Percentiles rank a stretch among this genome's conserved stretches.
Conservation (phyloP, 2,329 filamentous ascomycete species). For the Cryphonectria naterciae region DNA sequence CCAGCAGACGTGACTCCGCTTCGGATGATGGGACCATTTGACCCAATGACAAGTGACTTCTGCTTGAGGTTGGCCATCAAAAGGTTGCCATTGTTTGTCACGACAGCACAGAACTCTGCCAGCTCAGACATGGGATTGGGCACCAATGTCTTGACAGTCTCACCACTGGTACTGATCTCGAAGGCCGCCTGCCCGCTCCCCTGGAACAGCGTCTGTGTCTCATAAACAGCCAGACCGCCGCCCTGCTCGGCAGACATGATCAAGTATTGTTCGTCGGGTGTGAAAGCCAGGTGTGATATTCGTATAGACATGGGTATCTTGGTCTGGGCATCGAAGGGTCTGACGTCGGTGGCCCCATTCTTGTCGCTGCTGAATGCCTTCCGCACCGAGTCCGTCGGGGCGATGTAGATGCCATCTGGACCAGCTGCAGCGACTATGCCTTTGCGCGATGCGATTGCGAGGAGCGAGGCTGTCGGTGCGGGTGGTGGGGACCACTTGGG, state of each 20-base stretch:
- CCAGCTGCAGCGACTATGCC: slow-evolving; percentile 87
- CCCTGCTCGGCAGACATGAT: slow-evolving; percentile 81
- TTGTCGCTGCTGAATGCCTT: slow-evolving; percentile 70
- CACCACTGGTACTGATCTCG: slow-evolving; percentile 76
- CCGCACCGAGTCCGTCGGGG: slow-evolving; percentile 76
- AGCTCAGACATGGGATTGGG: slow-evolving; percentile 80
- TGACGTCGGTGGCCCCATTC: slow-evolving; percentile 65
- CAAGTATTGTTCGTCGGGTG: slow-evolving; percentile 83
- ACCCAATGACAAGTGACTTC: slow-evolving; percentile 58
- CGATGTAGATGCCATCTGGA: slow-evolving; percentile 76
- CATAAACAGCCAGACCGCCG: slow-evolving; percentile 82
- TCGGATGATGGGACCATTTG: slow-evolving; percentile 68
- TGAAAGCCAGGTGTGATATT: slow-evolving; percentile 88
- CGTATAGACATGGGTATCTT: slow-evolving; percentile 73
- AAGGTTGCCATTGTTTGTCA: slow-evolving; percentile 80
- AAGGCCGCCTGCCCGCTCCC: slow-evolving; percentile 70
- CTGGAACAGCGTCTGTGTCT: slow-evolving; percentile 69
- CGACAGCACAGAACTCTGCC: slow-evolving; percentile 76
- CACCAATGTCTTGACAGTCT: slow-evolving; percentile 71
- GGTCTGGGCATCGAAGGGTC: slow-evolving; percentile 73
- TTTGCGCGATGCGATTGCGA: slow-evolving; percentile 79
- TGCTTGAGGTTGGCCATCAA: slow-evolving; percentile 81
- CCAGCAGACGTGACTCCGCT: slow-evolving; percentile 79
- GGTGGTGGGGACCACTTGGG: slow-evolving; percentile 79
- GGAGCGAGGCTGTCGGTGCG: slow-evolving; percentile 75